A percentile compares a stretch with the other conserved stretches of the same genome.
These are phyloP conservation scores for Trichoderma polysporum DNA, from an alignment of 2,329 filamentous ascomycete genomes.

Conservation along the genomic window DNA sequence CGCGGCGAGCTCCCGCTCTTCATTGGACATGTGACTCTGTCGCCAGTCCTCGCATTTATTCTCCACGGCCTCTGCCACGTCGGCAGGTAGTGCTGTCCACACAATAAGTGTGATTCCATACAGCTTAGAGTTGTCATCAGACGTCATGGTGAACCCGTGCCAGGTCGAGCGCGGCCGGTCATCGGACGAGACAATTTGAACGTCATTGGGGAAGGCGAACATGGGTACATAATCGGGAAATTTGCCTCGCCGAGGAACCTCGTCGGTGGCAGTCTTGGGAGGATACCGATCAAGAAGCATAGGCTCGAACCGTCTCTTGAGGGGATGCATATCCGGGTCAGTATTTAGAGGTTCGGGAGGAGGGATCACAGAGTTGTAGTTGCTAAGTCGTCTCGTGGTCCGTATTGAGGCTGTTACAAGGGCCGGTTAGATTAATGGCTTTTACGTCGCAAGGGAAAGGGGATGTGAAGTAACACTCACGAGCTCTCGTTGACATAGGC, in stretches of 20 bases:
- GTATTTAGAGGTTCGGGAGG: conserved; percentile 85
- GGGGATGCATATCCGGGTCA: conserved; percentile 90
- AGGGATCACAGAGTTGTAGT: conserved; percentile 98
- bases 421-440: background rate
- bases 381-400: conserved; percentile 85
- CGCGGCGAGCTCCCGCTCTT: conserved; percentile 87
- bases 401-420: conserved; percentile 58
- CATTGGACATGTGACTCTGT: conserved; percentile 82
- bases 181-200: conserved; percentile 93
- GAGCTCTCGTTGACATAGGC: conserved; percentile 48
- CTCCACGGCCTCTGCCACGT: conserved; percentile 81
- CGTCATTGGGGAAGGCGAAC: conserved; percentile 99
- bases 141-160: conserved; percentile 99
- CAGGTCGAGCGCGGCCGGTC: conserved; percentile 93
- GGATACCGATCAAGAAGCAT: conserved; percentile 95
- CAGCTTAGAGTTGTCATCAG: conserved; percentile 84
- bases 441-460: background rate
- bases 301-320: conserved; percentile 91
- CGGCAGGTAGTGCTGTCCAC: conserved; percentile 83
- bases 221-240: conserved; percentile 98
- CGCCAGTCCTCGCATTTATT: conserved; percentile 80
- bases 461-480: conserved; percentile 37
- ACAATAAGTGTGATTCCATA: conserved; percentile 90
- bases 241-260: conserved; percentile 73
- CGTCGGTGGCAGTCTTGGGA: conserved; percentile 76